Conservation (phyloP, 805 yeast species). For the Metschnikowia lachancei region DNA sequence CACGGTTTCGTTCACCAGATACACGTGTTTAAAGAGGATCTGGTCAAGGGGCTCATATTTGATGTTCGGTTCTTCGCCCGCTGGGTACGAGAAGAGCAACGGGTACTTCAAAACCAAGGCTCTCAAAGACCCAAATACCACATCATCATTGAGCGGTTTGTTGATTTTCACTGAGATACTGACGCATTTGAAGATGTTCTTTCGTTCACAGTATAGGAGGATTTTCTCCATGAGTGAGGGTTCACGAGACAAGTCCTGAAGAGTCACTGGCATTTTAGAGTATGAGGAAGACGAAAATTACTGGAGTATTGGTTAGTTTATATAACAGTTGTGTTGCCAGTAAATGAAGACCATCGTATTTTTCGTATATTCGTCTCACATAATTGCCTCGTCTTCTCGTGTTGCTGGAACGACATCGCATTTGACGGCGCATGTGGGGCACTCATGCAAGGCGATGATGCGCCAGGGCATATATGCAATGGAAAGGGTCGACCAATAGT, state of each 20-base stretch:
- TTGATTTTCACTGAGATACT: constrained; percentile 11
- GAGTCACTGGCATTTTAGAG: constrained; percentile 4
- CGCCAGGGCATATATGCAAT: no score
- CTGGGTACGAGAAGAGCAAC: constrained; percentile 8
- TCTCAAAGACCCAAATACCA: constrained; percentile 9
- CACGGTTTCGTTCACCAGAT: background rate
- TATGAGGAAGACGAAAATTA: no score
- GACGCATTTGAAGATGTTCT: constrained; percentile 9
- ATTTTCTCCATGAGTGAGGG: constrained; percentile 9
- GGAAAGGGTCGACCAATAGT: no score
- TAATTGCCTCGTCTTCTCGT: no score
- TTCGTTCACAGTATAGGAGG: constrained; percentile 10
- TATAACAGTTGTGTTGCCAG: no score
- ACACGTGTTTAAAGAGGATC: constrained; percentile 10
- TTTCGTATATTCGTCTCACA: no score
- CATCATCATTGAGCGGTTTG: constrained; percentile 2
- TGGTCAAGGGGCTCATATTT: constrained; percentile 10
- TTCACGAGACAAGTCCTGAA: constrained; percentile 9
- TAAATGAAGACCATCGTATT: no score
- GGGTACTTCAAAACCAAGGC: constrained; percentile 12
- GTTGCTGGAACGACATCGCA: no score
- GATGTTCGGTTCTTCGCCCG: constrained; percentile 9
- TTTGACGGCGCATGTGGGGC: no score
- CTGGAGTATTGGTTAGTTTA: no score
- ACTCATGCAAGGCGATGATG: no score